These are phyloP conservation scores for Serendipita sp. DNA, from an alignment of 768 basidiomycete genomes.

Conservation along the genomic window DNA sequence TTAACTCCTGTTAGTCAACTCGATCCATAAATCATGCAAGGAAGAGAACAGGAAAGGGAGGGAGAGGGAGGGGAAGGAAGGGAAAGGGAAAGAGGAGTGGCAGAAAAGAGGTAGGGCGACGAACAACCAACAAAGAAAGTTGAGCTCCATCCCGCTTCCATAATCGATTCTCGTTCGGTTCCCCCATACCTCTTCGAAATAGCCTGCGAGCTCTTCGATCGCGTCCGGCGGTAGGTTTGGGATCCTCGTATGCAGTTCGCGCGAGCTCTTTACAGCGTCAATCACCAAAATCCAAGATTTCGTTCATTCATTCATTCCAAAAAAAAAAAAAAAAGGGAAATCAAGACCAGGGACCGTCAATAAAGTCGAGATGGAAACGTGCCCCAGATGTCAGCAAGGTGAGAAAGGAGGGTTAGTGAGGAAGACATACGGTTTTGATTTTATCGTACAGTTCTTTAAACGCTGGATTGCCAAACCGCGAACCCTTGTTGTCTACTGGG, in stretches of 20 bases:
- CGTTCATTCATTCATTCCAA: not conserved
- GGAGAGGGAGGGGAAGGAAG: too few relatives aligned
- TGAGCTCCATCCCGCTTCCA: slow-evolving; percentile 99
- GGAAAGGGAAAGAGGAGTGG: too few relatives aligned
- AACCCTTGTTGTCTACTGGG: slow-evolving; percentile 75
- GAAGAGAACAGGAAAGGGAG: too few relatives aligned
- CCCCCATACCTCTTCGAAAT: slow-evolving; percentile 84
- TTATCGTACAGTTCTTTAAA: slow-evolving; percentile 85
- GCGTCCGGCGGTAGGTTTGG: slow-evolving; percentile 42
- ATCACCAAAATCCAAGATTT: not conserved
- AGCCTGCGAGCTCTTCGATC: slow-evolving; percentile 54
- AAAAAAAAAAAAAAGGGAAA: not conserved
- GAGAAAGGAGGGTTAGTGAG: too few relatives aligned
- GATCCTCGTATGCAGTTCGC: slow-evolving; percentile 40
- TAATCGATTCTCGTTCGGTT: slow-evolving; percentile 88
- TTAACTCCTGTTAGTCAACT: too few relatives aligned
- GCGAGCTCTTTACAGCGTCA: slow-evolving; percentile 28
- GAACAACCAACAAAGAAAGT: slow-evolving; percentile 93
- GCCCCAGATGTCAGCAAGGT: too few relatives aligned
- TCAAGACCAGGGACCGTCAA: too few relatives aligned
- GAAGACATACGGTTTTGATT: slow-evolving; percentile 38
- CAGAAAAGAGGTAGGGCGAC: slow-evolving; percentile 18
- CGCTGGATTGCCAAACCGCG: slow-evolving; percentile 94
- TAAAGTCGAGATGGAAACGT: too few relatives aligned
- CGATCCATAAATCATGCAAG: too few relatives aligned